Base-by-base conservation (phyloP, 148 eudicot species). In the Beta vulgaris region DNA sequence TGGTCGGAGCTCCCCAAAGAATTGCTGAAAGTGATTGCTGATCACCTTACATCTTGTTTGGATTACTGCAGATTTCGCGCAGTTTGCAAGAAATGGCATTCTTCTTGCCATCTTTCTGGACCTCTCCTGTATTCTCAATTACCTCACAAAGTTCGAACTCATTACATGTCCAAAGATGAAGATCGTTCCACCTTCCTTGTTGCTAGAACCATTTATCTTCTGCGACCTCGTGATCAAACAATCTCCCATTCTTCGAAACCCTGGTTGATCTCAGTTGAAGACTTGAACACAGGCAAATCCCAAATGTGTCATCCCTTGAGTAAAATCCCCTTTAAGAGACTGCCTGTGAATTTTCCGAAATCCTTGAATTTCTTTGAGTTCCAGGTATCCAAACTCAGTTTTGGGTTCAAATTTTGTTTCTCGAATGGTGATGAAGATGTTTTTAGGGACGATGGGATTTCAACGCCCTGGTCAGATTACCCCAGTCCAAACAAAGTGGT, bases 261-360 rank as follows among this genome's bases (percentile, higher is more conserved):
- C 39, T 64, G 68, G 68, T 14, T 64, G 13, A n/a, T 64, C 44
- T 64, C 40, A 19, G 68, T 64, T 7, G 68, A 64, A 9, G 68
- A 64, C 21, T 64, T 64, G 40, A 64, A 64, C 68, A 19, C 43
- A 0, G 68, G 68, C 23, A 64, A 64, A 10, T 43, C 35, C 25
- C 44, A 7, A 15, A 32, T 64, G 11, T 36, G 68, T 12, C 43
- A 36, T 36, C 68, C 68, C 34, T 43, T 64, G n/a, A 36, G 42
- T 32, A 64, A 64, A 36, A 19, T 3, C n/a, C 23, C 42, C 10
- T 64, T 36, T 18, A 59, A 18, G 63, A 36, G 6, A 14, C 15
- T 63, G n/a, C 68, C 68, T 15, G 18, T 19, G 2, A 19, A 1
- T 64, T 64, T 64, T 11, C 68, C 68, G 6, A 36, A 64, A 34